Evolutionary conservation across 106 monocot genomes (phyloP).

Genomic region (Platanthera zijinensis): DNA sequence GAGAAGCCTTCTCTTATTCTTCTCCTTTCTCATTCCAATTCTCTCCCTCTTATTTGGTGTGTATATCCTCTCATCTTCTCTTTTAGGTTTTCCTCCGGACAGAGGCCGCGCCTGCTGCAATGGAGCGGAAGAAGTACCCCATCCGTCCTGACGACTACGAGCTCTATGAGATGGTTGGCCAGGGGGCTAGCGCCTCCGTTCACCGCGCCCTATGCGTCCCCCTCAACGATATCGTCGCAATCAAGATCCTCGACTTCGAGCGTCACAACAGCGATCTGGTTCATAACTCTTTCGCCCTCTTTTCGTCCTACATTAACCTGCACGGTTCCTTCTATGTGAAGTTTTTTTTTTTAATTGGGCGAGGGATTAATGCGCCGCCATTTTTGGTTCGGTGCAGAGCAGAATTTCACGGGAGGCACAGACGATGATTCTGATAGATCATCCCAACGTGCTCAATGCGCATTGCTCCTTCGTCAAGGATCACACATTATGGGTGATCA

Average conservation of each 20-base stretch:
- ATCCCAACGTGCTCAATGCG: constrained; percentile 85
- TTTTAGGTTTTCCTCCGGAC: background rate
- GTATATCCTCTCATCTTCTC: background rate
- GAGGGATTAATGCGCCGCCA: background rate
- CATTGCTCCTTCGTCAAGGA: constrained; percentile 84
- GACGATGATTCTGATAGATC: constrained; percentile 78
- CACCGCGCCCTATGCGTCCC: constrained; percentile 56
- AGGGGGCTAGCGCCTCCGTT: constrained; percentile 74
- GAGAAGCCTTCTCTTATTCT: background rate
- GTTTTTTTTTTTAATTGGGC: background rate
- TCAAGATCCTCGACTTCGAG: constrained; percentile 80
- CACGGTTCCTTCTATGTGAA: too few species aligned
- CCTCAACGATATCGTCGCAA: constrained; percentile 59
- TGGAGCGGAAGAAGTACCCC: constrained; percentile 55
- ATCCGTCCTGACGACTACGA: constrained; percentile 57
- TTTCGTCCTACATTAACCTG: background rate
- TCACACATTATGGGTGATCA: constrained; percentile 76
- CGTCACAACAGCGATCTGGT: constrained; percentile 7
- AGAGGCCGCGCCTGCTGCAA: background rate
- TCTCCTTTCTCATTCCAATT: background rate
- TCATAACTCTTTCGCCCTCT: background rate
- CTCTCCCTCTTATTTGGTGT: background rate
- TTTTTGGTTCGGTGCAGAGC: constrained; percentile 30
- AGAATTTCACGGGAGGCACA: constrained; percentile 81
- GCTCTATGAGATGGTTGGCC: constrained; percentile 62